These are phyloP conservation scores for Wickerhamomyces bisporus DNA, from an alignment of 805 yeast species.

Conservation along the genomic window DNA sequence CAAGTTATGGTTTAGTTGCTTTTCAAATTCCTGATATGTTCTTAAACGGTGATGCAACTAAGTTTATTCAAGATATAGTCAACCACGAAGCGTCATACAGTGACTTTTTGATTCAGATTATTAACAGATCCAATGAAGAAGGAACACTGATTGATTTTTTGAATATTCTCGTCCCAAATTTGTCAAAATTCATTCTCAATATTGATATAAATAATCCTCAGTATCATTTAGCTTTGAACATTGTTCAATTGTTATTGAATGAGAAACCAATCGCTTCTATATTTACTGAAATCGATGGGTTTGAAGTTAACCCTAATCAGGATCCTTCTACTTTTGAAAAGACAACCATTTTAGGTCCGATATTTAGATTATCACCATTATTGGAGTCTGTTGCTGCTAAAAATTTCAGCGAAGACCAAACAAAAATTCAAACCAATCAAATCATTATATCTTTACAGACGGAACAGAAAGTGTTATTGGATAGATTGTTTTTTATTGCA, in stretches of 20 bases:
- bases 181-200: slow-evolving; percentile 30
- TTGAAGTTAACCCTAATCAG: slow-evolving; percentile 36
- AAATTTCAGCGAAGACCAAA: slow-evolving; percentile 33
- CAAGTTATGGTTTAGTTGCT: slow-evolving; percentile 62
- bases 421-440: slow-evolving; percentile 40
- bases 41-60: slow-evolving; percentile 25
- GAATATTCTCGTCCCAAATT: slow-evolving; percentile 38
- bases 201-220: slow-evolving; percentile 45
- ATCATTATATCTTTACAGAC: slow-evolving; percentile 57
- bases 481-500: slow-evolving; percentile 61
- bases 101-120: slow-evolving; percentile 52
- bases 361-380: slow-evolving; percentile 71
- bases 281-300: slow-evolving; percentile 53
- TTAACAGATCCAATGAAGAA: slow-evolving; percentile 58
- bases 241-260: slow-evolving; percentile 52
- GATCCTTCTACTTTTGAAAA: slow-evolving; percentile 52
- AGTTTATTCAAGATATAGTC: slow-evolving; percentile 26
- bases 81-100: slow-evolving; percentile 24
- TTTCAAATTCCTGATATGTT: slow-evolving; percentile 60
- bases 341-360: slow-evolving; percentile 69
- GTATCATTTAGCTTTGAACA: slow-evolving; percentile 48
- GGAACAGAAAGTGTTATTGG: slow-evolving; percentile 55
- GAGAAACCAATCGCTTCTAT: slow-evolving; percentile 57
- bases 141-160: slow-evolving; percentile 59
- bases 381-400: slow-evolving; percentile 44